Conservation (phyloP, 1,284 basidiomycete species). For the Irpex lacteus region DNA sequence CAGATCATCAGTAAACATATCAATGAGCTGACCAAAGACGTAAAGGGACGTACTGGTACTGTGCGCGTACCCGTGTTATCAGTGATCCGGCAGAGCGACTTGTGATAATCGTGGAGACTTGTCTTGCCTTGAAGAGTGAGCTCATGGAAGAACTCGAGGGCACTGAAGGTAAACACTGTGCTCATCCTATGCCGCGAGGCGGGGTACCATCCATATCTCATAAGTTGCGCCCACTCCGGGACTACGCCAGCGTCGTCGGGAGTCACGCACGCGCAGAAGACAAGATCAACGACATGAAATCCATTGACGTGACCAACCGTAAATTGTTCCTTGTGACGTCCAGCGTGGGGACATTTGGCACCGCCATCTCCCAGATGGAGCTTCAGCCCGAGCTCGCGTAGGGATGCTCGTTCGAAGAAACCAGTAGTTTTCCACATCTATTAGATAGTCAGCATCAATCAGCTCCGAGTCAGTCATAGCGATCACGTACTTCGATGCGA, state of each 20-base stretch:
- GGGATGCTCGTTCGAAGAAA: not conserved
- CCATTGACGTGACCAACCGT: conserved; percentile 7
- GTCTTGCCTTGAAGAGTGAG: conserved; percentile 15
- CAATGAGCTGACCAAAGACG: no score
- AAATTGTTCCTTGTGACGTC: not conserved
- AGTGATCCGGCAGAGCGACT: conserved; percentile 11
- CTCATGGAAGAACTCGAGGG: conserved; percentile 18
- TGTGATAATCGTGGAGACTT: conserved; percentile 19
- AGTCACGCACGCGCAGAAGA: conserved; percentile 7
- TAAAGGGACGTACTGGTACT: not conserved
- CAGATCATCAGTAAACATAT: not conserved
- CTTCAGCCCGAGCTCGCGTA: conserved; percentile 5
- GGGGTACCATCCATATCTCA: conserved; percentile 15
- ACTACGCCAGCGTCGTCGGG: not conserved
- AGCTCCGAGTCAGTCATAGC: not conserved
- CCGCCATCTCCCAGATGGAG: conserved; percentile 13
- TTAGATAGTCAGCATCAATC: not conserved
- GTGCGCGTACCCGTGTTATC: conserved; percentile 14
- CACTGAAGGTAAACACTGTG: conserved; percentile 14
- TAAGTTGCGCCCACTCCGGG: conserved; percentile 9
- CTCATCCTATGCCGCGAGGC: conserved; percentile 13
- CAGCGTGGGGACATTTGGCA: not conserved
- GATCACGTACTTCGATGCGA: not conserved
- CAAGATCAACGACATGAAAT: conserved; percentile 5
- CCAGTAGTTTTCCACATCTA: conserved; percentile 2